phyloP scores from a whole-genome alignment of 345 rosid genomes.

The Populus davidiana region DNA sequence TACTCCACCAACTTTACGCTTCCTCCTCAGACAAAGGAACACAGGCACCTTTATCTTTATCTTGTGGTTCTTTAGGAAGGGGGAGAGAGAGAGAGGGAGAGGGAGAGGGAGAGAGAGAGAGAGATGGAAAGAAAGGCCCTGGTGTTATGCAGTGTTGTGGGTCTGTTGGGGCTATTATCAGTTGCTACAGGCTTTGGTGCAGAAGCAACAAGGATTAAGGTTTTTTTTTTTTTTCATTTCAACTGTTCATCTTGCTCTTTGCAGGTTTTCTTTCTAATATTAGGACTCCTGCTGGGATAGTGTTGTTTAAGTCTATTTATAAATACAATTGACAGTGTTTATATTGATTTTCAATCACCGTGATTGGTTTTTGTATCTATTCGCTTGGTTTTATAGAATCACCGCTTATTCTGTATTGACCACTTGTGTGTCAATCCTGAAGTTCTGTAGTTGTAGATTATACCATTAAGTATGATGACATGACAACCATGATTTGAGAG shows the following conservation, averaged over 20 bases:
- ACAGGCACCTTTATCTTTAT: not conserved
- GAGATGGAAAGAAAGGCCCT: slow-evolving; percentile 60
- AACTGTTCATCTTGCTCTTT: not conserved
- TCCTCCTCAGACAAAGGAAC: not conserved
- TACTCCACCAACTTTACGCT: slow-evolving; percentile 14
- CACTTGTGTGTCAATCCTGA: not conserved
- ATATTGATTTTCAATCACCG: too few species aligned
- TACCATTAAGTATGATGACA: too few species aligned
- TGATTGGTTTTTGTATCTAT: too few species aligned
- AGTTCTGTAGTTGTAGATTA: too few species aligned
- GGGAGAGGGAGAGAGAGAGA: not conserved
- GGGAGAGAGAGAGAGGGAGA: not conserved
- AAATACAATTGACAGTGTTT: not conserved
- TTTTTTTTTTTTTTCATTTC: slow-evolving; percentile 16
- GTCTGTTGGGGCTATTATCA: slow-evolving; percentile 62
- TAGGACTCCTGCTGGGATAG: not conserved
- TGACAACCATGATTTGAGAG: not conserved
- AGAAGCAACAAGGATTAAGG: slow-evolving; percentile 89
- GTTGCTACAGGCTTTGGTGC: slow-evolving; percentile 88
- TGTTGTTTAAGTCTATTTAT: too few species aligned
- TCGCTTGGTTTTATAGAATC: not conserved
- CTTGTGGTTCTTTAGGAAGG: not conserved
- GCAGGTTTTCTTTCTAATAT: too few species aligned
- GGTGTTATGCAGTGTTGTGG: slow-evolving; percentile 49
- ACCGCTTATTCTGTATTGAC: not conserved